Evolutionary conservation across 495 filamentous ascomycete species (phyloP), one percentile per base, ranked within the genome.

Genomic region (Penicillium pancosmium): DNA sequence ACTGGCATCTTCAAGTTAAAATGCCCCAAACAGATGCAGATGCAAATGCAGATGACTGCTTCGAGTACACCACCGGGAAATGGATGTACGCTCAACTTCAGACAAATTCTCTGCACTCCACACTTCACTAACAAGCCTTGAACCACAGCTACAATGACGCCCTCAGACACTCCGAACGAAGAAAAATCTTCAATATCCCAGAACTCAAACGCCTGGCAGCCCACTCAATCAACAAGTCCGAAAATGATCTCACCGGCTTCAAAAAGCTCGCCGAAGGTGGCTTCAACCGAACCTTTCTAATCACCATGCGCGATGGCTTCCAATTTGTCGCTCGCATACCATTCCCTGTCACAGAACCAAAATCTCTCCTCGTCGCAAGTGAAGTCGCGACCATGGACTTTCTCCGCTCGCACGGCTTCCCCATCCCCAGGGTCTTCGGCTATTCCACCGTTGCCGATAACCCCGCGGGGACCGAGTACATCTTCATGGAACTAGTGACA

Each of bases 331-430:
- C 67, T 1, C 51, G 62, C 15, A 38, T 62, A 34, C 60, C 55
- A 27, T 62, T 57, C 31, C 60, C 50, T 8, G 25, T 46, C 27
- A 52, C 51, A 18, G 51, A 55, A 27, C 60, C 52, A 46, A 58
- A 52, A 19, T 44, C 15, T 10, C 36, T 55, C 16, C 18, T 55
- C 10, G 38, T 58, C 8, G 71, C 70, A 9, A 77, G 72, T 57
- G 74, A 76, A 58, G 73, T 69, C 13, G 74, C 73, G 9, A 77
- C 72, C 21, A 41, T 77, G 51, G 62, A 64, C 11, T 78, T 62
- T 55, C 67, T 73, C 7, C 56, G 46, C 46, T 38, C 64, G 25
- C 57, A 67, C 38, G 55, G 66, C 8, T 56, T 74, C 33, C 73
- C 68, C 11, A 69, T 65, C 5, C 68, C 68, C 1, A 55, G 58